These are phyloP conservation scores for Pseudogymnoascus sp. DNA, from an alignment of 2,329 filamentous ascomycete genomes.

Conservation along the genomic window DNA sequence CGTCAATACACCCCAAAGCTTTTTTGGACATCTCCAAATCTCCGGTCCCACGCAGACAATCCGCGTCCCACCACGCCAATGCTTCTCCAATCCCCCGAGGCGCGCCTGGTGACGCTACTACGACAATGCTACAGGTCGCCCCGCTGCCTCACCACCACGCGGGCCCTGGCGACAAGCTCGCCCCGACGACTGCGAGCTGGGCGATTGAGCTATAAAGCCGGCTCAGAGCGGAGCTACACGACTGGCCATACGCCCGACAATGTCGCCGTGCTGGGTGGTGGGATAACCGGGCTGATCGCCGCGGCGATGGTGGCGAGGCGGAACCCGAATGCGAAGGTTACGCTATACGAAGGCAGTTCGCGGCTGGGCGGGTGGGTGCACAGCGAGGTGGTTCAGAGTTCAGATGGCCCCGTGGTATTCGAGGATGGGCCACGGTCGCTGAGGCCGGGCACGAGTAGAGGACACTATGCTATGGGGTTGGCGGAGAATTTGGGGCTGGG, in stretches of 20 bases:
- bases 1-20: no score
- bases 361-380: slow-evolving; percentile 78
- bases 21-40: no score
- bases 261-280: slow-evolving; percentile 68
- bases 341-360: slow-evolving; percentile 65
- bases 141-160: slow-evolving; percentile 14
- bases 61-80: slow-evolving; percentile 16
- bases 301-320: slow-evolving; percentile 68
- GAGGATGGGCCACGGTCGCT: slow-evolving; percentile 67
- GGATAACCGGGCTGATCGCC: slow-evolving; percentile 71
- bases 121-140: slow-evolving; percentile 21
- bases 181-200: background rate
- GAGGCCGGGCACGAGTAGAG: slow-evolving; percentile 20
- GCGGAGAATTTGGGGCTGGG: slow-evolving; percentile 44
- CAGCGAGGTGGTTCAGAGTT: slow-evolving; percentile 53
- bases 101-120: slow-evolving; percentile 22
- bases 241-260: background rate
- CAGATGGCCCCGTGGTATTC: slow-evolving; percentile 60
- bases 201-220: background rate
- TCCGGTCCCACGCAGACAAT: background rate
- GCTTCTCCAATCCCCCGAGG: slow-evolving; percentile 21
- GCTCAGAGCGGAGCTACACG: background rate
- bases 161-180: background rate
- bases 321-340: slow-evolving; percentile 63
- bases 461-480: slow-evolving; percentile 21